Evolutionary conservation across 768 basidiomycete genomes (phyloP), one percentile per base, ranked within the genome.

Genomic region (Lactarius evosmus): DNA sequence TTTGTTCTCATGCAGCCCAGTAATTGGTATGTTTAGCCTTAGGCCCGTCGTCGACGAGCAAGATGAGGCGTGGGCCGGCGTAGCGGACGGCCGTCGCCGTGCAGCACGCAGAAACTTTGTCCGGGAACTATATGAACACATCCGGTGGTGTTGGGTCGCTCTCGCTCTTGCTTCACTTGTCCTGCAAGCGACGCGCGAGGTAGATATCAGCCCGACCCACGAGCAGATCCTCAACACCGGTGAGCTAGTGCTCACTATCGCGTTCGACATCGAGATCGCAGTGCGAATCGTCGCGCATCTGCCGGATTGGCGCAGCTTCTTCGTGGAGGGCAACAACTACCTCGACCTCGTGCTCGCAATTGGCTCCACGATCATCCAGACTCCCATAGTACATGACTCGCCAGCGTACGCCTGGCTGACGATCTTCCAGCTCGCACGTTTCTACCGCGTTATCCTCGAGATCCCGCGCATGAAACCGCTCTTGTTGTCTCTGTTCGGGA

Each of bases 401-500:
- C 63, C 69, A 7, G 78, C 86, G 3, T 96, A 95, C 70, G 83
- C 88, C 0, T 98, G 96, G 96, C 81, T 97, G 67, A 96, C 92
- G 3, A 81, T 90, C 33, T 91, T 98, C 69, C 91, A 93, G 72
- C 78, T 97, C 16, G 79, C 80, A 69, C 80, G 95, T 69, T 98
- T 96, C 77, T 97, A 98, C 73, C 80, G 95, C 2, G 92, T 97
- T 51, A 93, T 98, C 70, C 73, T 98, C 56, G 89, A 87, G 54
- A 84, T 97, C 22, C 96, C 95, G 0, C 79, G 92, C 61, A 97
- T 97, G 93, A 88, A 84, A 66, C 91, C 89, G 0, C 76, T 98
- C 33, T 74, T 98, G 77, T 78, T 91, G 19, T 87, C 89, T 1
- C 90, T 97, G 1, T 94, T 96, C 69, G 94, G 95, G 11, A 95